Base-by-base conservation (phyloP, 768 basidiomycete species). In the Lactarius evosmus region DNA sequence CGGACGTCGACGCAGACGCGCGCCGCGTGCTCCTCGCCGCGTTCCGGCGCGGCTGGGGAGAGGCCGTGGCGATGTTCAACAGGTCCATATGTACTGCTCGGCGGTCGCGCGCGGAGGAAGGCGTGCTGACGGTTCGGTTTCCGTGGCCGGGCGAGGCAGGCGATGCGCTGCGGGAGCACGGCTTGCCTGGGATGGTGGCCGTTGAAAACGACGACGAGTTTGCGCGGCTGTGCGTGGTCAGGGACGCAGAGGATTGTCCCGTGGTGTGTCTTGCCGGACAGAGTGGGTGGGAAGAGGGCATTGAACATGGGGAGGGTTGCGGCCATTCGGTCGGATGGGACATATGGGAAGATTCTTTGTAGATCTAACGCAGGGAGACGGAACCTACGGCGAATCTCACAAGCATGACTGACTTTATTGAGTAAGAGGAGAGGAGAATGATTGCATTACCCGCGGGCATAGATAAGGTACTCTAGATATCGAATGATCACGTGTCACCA, bases 11-110 rank as follows among this genome's bases (percentile, higher is more conserved):
- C 33, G 69, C 68, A n/a, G 75, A 77, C 4, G 75, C 72, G 27
- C 76, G 80, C 58, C 73, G 72, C 8, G 71, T 69, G 36, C 79
- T 86, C 52, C 76, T 78, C 12, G 71, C 71, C 1, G 81, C 83
- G 66, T 91, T 89, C 69, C 78, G 78, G 70, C 76, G 73, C 30
- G 89, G 88, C 17, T 89, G 88, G 88, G 72, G 73, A 2, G 82
- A 85, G 67, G 88, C 87, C 4, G 68, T 89, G 52, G 72, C 75
- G 17, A 80, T 81, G 53, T 75, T 89, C 27, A 78, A 82, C 33
- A 72, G 70, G 6, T 75, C 85, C 59, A 66, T 85, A 59, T 69
- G 70, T 56, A 74, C 78, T 7, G 61, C 33, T 12, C 44, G 34
- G 7, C 54, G n/a, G 66, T 84, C 82, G 32, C 81, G 79, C 69